A percentile compares a stretch with the other conserved stretches of the same genome.
Conservation (phyloP, 1,284 basidiomycete genomes). For the Sphaerobolus stellatus region DNA sequence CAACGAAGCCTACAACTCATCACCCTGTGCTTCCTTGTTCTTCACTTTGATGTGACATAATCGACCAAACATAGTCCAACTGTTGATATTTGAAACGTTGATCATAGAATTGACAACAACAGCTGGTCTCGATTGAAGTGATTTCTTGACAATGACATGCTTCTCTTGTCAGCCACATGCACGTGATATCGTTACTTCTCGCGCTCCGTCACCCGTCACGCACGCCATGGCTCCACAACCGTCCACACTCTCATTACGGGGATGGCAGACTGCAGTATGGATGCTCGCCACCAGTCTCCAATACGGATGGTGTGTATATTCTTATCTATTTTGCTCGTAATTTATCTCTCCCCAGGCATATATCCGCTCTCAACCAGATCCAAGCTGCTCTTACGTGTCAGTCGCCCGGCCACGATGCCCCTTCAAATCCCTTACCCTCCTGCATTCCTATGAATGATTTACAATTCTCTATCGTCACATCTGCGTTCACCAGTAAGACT, state of each 20-base stretch:
- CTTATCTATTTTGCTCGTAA: neutral
- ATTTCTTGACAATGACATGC: too few species aligned
- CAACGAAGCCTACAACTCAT: too few species aligned
- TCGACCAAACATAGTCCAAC: too few species aligned
- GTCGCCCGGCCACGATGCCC: constrained; percentile 20
- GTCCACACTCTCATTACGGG: constrained; percentile 4
- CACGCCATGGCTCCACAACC: constrained; percentile 11
- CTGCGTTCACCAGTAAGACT: constrained; percentile 63
- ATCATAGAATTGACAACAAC: too few species aligned
- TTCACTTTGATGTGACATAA: too few species aligned
- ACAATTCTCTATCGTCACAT: constrained; percentile 77
- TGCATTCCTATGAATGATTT: constrained; percentile 79
- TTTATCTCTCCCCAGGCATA: constrained; percentile 47
- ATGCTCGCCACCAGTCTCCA: constrained; percentile 11
- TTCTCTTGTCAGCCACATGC: too few species aligned
- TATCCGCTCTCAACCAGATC: constrained; percentile 86
- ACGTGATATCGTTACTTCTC: too few species aligned
- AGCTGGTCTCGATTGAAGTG: too few species aligned
- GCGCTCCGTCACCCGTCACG: too few species aligned
- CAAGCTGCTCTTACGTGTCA: constrained; percentile 75
- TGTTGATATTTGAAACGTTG: too few species aligned
- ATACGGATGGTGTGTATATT: constrained; percentile 9
- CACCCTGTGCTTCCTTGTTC: too few species aligned
- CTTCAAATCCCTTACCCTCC: constrained; percentile 40
- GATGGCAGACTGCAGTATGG: constrained; percentile 12